phyloP scores from a whole-genome alignment of 495 filamentous ascomycete genomes.

The Trichoderma reesei region DNA sequence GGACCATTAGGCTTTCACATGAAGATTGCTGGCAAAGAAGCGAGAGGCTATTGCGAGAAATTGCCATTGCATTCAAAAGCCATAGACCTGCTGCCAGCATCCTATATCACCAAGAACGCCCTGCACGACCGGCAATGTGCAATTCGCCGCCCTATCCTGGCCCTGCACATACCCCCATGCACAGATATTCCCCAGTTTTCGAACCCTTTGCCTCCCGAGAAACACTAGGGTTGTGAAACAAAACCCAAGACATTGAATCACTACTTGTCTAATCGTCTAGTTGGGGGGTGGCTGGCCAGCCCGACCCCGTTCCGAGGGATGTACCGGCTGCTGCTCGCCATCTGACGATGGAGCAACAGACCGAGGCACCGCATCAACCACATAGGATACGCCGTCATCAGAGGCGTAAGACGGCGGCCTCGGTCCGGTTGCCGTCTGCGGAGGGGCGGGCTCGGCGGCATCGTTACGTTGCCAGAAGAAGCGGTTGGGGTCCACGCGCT shows the following conservation, averaged over 20 bases:
- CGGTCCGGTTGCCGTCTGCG: conserved; percentile 18
- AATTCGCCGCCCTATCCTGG: not conserved
- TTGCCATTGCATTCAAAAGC: not conserved
- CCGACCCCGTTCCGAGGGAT: conserved; percentile 33
- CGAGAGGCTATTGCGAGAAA: not conserved
- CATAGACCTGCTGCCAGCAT: not conserved
- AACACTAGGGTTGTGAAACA: not conserved
- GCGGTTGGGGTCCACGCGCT: conserved; percentile 70
- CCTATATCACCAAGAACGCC: conserved; percentile 3
- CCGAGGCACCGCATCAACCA: conserved; percentile 50
- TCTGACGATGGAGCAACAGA: conserved; percentile 33
- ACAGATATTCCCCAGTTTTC: not conserved
- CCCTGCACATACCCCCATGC: not conserved
- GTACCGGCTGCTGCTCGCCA: conserved; percentile 34
- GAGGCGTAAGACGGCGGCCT: conserved; percentile 64
- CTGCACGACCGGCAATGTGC: not conserved
- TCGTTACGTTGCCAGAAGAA: conserved; percentile 67
- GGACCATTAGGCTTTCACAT: too few species aligned
- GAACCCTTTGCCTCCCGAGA: not conserved
- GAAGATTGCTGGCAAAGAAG: not conserved
- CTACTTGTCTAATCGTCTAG: not conserved
- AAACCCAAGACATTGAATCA: not conserved
- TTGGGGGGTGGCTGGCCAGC: conserved; percentile 1
- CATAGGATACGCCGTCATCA: conserved; percentile 61
- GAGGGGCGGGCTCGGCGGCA: conserved; percentile 15